Conservation (phyloP, 805 yeast genomes). For the Monosporozyma aerobia region DNA sequence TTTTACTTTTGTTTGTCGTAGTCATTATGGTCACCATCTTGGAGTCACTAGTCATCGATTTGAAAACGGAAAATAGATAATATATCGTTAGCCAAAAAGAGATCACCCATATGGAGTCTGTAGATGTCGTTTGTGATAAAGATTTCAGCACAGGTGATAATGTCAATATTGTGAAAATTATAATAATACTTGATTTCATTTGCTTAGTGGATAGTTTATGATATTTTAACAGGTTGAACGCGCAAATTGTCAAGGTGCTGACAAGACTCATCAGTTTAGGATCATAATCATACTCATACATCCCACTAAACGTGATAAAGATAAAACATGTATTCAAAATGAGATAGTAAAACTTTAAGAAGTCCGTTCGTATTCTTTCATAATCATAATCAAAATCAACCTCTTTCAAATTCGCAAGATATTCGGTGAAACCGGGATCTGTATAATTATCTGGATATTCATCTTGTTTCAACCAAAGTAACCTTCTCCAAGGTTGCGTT, state of each 20-base stretch:
- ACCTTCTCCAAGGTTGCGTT: conserved; percentile 54
- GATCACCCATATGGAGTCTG: conserved; percentile 92
- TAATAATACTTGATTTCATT: conserved; percentile 60
- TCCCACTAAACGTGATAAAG: conserved; percentile 45
- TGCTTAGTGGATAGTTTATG: not conserved
- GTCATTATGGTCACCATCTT: not conserved
- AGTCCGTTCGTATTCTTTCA: conserved; percentile 17
- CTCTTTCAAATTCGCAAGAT: conserved; percentile 10
- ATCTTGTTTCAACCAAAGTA: conserved; percentile 75
- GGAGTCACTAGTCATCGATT: conserved; percentile 5
- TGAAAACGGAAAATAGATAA: conserved; percentile 37
- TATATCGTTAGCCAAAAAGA: conserved; percentile 68
- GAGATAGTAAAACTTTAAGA: conserved; percentile 20
- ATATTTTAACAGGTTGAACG: not conserved
- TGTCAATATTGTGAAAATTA: conserved; percentile 61
- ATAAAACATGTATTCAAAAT: conserved; percentile 55
- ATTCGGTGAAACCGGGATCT: conserved; percentile 57
- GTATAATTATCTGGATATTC: conserved; percentile 84
- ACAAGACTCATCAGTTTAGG: conserved; percentile 14
- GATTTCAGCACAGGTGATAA: conserved; percentile 87
- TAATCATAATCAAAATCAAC: conserved; percentile 9
- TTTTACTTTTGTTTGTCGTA: conserved; percentile 1
- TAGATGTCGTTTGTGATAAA: conserved; percentile 76
- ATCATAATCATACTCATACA: conserved; percentile 17
- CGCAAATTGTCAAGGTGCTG: not conserved